Evolutionary conservation across 2,329 filamentous ascomycete species (phyloP).

Genomic region (Pseudogymnoascus sp.): DNA sequence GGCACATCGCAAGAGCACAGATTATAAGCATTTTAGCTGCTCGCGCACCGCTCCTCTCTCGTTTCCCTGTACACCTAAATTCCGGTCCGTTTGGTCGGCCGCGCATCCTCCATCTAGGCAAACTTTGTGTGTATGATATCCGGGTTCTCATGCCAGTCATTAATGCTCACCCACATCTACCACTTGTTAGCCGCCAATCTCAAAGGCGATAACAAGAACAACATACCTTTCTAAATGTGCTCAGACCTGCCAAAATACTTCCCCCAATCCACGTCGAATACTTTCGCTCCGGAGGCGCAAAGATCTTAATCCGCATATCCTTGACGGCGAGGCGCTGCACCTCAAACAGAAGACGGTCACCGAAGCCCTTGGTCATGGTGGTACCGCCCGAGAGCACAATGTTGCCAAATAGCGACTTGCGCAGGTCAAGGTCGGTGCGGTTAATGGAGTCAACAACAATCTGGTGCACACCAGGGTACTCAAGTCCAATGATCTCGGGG

Average conservation of each 20-base stretch:
- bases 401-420: conserved; percentile 89
- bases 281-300: conserved; percentile 92
- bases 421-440: conserved; percentile 88
- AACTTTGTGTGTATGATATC: conserved; percentile 99
- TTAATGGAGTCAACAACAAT: conserved; percentile 96
- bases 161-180: conserved; percentile 99
- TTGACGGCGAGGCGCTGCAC: conserved; percentile 91
- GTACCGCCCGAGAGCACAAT: conserved; percentile 95
- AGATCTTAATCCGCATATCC: conserved; percentile 99
- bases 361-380: conserved; percentile 94
- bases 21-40: not conserved
- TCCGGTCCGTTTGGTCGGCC: not conserved
- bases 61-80: not conserved
- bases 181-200: conserved; percentile 14
- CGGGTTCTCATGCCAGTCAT: conserved; percentile 99
- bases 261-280: conserved; percentile 99
- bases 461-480: conserved; percentile 95
- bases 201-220: conserved; percentile 9
- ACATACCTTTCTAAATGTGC: conserved; percentile 93
- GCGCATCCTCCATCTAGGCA: conserved; percentile 46
- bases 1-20: not conserved
- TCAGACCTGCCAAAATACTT: conserved; percentile 91
- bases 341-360: conserved; percentile 83
- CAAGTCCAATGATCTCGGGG: conserved; percentile 90
- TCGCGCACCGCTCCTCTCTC: not conserved